These are phyloP conservation scores for Colletotrichum paranaense DNA, from an alignment of 2,329 filamentous ascomycete genomes.

Conservation along the genomic window DNA sequence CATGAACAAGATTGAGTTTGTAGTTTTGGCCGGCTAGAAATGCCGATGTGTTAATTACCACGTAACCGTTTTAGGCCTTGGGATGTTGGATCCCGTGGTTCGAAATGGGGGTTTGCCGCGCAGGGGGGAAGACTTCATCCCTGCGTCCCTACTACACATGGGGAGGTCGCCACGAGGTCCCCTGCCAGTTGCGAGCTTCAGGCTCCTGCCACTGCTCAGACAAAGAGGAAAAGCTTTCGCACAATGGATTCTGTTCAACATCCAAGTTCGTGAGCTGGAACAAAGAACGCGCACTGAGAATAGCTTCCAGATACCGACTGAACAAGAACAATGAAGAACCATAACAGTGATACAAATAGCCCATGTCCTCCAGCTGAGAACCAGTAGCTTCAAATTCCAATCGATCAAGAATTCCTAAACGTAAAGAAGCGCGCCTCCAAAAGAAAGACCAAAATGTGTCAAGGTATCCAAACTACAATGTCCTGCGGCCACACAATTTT, in stretches of 20 bases:
- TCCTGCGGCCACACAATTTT: slow-evolving; percentile 41
- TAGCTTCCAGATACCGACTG: background rate
- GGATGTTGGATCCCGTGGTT: background rate
- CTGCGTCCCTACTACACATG: background rate
- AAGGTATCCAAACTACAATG: slow-evolving; percentile 38
- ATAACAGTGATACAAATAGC: background rate
- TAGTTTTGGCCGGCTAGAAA: background rate
- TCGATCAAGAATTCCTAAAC: background rate
- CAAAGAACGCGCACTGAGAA: background rate
- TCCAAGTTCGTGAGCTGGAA: background rate
- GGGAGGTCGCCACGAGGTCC: background rate
- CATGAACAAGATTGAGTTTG: background rate
- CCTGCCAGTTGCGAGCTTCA: background rate
- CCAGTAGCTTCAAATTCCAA: background rate
- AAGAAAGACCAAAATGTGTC: slow-evolving; percentile 39
- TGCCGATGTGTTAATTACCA: background rate
- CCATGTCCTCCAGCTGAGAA: too few species aligned
- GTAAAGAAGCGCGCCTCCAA: background rate
- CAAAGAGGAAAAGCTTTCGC: background rate
- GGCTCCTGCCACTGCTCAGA: background rate
- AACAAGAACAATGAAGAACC: background rate
- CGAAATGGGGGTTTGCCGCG: background rate
- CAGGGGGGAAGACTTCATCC: background rate
- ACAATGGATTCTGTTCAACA: background rate
- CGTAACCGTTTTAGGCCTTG: background rate